Conservation (phyloP, 179 eudicot species). For the Patellifolia procumbens region DNA sequence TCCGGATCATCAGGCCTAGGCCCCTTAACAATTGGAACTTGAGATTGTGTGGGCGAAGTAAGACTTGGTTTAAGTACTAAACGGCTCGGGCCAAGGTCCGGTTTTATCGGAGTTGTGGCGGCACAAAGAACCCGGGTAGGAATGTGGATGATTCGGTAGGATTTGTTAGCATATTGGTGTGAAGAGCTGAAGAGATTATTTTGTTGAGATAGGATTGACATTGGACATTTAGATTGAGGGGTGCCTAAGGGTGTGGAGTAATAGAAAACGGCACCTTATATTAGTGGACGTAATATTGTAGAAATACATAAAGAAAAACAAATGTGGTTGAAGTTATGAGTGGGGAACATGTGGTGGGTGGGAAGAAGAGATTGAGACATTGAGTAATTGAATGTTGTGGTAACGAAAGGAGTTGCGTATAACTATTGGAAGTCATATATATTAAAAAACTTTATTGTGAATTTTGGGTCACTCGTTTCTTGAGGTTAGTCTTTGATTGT, state of each 20-base stretch:
- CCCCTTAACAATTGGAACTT: background rate
- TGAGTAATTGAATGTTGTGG: conserved; percentile 37
- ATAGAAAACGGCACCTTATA: background rate
- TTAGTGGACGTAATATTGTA: background rate
- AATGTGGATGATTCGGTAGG: conserved; percentile 19
- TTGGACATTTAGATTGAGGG: conserved; percentile 16
- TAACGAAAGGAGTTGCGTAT: conserved; percentile 41
- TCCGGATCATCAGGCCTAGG: conserved; percentile 47
- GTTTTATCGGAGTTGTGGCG: conserved; percentile 31
- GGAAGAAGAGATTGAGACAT: background rate
- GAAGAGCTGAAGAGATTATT: conserved; percentile 25
- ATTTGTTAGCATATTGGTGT: conserved; percentile 14
- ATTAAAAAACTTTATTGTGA: background rate
- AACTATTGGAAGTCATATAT: conserved; percentile 20
- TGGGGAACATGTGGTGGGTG: conserved; percentile 5
- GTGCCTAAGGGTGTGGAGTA: background rate
- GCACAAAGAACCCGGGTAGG: conserved; percentile 34
- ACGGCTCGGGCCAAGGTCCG: conserved; percentile 15
- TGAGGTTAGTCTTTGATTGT: conserved; percentile 17
- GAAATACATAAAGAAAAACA: background rate
- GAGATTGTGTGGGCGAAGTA: background rate
- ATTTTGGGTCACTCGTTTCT: conserved; percentile 24
- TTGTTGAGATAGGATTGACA: conserved; percentile 59
- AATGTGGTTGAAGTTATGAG: conserved; percentile 28
- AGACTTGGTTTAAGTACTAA: conserved; percentile 19